Percentiles rank a stretch among this genome's conserved stretches.
These are phyloP conservation scores for Tylopilus sp. DNA, from an alignment of 1,284 basidiomycete species.

Conservation along the genomic window DNA sequence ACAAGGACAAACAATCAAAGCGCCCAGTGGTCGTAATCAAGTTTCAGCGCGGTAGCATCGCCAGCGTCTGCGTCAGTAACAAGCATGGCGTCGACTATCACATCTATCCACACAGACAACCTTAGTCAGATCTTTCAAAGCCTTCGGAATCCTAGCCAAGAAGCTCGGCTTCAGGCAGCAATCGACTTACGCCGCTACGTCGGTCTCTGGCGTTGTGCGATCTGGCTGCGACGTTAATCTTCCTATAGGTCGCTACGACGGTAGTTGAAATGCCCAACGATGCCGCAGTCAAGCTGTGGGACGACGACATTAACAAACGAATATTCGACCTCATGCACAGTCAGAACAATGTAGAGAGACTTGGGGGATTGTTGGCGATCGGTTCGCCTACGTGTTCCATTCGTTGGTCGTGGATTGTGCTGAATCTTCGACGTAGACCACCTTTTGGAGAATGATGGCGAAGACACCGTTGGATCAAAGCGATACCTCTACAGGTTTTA, in stretches of 20 bases:
- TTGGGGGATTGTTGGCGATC: conserved; percentile 81
- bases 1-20: conserved; percentile 28
- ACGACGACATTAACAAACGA: conserved; percentile 73
- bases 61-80: conserved; percentile 7
- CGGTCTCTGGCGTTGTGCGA: conserved; percentile 27
- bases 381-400: conserved; percentile 43
- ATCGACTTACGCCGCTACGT: conserved; percentile 70
- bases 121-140: conserved; percentile 63
- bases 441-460: conserved; percentile 66
- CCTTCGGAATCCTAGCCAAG: conserved; percentile 59
- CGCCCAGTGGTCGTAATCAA: conserved; percentile 11
- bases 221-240: conserved; percentile 8
- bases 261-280: conserved; percentile 77
- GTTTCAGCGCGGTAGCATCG: not conserved
- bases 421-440: conserved; percentile 47
- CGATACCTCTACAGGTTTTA: conserved; percentile 82
- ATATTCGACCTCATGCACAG: conserved; percentile 84
- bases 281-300: conserved; percentile 74
- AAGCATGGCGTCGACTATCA: conserved; percentile 55
- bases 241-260: conserved; percentile 58
- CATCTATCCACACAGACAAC: conserved; percentile 54
- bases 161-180: conserved; percentile 62
- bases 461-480: conserved; percentile 73
- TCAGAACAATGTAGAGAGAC: conserved; percentile 67
- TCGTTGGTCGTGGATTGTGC: conserved; percentile 12